phyloP scores from a whole-genome alignment of 257 asterid genomes.

The Salvia splendens region DNA sequence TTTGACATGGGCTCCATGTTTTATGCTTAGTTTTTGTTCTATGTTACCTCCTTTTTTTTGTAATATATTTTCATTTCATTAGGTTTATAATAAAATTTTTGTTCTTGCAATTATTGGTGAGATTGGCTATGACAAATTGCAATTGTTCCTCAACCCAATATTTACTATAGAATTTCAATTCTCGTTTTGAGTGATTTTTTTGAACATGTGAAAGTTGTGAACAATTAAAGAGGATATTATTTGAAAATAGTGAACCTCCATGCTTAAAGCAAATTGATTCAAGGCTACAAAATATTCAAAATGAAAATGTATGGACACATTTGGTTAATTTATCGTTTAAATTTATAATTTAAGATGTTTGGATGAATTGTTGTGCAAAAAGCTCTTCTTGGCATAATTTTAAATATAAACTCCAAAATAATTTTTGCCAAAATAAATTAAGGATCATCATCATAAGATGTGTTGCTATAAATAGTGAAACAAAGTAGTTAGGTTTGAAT shows the following conservation, averaged over 20 bases:
- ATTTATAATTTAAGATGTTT: too few species aligned
- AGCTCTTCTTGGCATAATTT: too few species aligned
- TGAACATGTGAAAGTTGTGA: slow-evolving; percentile 35
- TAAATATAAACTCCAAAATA: too few species aligned
- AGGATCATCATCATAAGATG: too few species aligned
- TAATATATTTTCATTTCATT: slow-evolving; percentile 26
- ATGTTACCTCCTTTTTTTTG: not conserved
- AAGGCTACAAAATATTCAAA: not conserved
- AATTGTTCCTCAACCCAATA: too few species aligned
- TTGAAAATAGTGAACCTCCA: not conserved
- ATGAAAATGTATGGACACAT: not conserved
- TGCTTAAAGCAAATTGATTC: too few species aligned
- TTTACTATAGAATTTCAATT: too few species aligned
- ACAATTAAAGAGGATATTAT: slow-evolving; percentile 9
- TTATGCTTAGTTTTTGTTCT: slow-evolving; percentile 12
- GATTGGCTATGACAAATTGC: too few species aligned
- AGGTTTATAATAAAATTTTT: slow-evolving; percentile 6
- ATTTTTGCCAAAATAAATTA: too few species aligned
- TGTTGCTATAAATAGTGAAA: not conserved
- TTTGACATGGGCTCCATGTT: slow-evolving; percentile 30
- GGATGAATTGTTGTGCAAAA: too few species aligned
- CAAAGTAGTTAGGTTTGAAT: not conserved
- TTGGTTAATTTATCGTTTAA: too few species aligned
- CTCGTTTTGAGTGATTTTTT: not conserved
- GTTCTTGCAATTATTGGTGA: not conserved